These are phyloP conservation scores for Davidsoniella neocaledoniae DNA, from an alignment of 2,329 filamentous ascomycete genomes.

Conservation along the genomic window DNA sequence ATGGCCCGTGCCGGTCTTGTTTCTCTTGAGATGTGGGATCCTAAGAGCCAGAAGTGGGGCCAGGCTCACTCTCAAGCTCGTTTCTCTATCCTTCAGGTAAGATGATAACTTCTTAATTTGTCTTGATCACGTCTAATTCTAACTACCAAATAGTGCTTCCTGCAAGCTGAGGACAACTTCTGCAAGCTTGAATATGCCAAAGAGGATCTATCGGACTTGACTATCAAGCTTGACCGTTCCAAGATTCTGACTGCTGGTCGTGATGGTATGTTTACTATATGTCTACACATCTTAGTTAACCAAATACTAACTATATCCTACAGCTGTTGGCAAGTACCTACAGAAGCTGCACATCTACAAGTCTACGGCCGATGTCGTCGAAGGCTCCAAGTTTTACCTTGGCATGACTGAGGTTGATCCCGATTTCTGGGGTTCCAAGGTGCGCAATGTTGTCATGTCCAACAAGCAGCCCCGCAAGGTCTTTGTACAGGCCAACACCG, in stretches of 20 bases:
- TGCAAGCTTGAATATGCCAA: slow-evolving; percentile 60
- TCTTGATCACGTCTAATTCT: not conserved
- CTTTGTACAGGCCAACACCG: slow-evolving; percentile 87
- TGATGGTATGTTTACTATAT: slow-evolving; percentile 28
- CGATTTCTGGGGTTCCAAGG: slow-evolving; percentile 68
- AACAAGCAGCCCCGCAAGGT: slow-evolving; percentile 77
- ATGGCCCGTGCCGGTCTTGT: slow-evolving; percentile 90
- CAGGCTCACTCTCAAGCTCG: slow-evolving; percentile 84
- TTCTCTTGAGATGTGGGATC: slow-evolving; percentile 88
- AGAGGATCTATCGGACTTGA: slow-evolving; percentile 64
- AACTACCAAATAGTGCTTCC: slow-evolving; percentile 42
- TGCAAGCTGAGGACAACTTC: slow-evolving; percentile 73
- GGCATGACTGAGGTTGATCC: slow-evolving; percentile 67
- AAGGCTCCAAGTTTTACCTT: slow-evolving; percentile 64
- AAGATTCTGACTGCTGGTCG: slow-evolving; percentile 77
- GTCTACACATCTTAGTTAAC: not conserved
- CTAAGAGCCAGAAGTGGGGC: slow-evolving; percentile 79
- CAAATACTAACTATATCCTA: slow-evolving; percentile 15
- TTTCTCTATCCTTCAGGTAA: slow-evolving; percentile 59
- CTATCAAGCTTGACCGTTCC: slow-evolving; percentile 64
- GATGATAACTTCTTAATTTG: slow-evolving; percentile 4
- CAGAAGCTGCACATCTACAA: slow-evolving; percentile 91
- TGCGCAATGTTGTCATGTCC: slow-evolving; percentile 56
- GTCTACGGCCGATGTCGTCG: slow-evolving; percentile 66
- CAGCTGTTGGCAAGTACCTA: slow-evolving; percentile 68